Conservation (phyloP, 2,329 filamentous ascomycete genomes). For the Phaeomoniella chlamydospora region DNA sequence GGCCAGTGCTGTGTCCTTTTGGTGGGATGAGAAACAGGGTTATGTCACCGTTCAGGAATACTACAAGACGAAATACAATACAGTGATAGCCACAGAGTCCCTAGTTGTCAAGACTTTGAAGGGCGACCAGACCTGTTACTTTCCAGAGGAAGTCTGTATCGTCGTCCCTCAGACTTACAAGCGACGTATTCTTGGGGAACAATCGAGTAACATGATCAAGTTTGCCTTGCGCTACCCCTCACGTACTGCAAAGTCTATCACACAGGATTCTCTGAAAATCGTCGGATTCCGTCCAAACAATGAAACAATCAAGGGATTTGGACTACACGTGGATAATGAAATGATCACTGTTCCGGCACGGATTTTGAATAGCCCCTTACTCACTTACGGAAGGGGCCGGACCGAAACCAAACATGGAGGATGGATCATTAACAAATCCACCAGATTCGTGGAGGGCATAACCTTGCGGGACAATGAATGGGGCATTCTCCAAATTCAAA, state of each 20-base stretch:
- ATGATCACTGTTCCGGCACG: slow-evolving; percentile 62
- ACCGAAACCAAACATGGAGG: too few relatives aligned
- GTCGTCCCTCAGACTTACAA: slow-evolving; percentile 49
- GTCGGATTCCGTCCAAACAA: slow-evolving; percentile 1
- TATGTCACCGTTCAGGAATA: slow-evolving; percentile 40
- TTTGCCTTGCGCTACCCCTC: slow-evolving; percentile 56
- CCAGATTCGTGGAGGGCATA: too few relatives aligned
- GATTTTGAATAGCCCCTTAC: slow-evolving; percentile 44
- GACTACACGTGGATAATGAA: slow-evolving; percentile 31
- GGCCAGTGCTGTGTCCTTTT: slow-evolving; percentile 43
- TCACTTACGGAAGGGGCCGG: slow-evolving; percentile 50
- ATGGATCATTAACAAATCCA: too few relatives aligned
- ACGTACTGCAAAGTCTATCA: slow-evolving; percentile 52
- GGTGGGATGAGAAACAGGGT: slow-evolving; percentile 17
- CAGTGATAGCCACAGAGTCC: slow-evolving; percentile 17
- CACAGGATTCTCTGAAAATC: not conserved
- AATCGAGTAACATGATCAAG: slow-evolving; percentile 55
- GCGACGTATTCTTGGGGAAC: slow-evolving; percentile 41
- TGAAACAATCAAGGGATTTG: slow-evolving; percentile 29
- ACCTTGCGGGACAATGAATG: too few relatives aligned
- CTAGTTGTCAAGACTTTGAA: slow-evolving; percentile 56
- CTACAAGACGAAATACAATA: slow-evolving; percentile 18
- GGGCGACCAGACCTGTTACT: slow-evolving; percentile 40
- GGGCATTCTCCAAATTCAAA: too few relatives aligned
- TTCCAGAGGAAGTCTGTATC: slow-evolving; percentile 56